Evolutionary conservation across 2,329 filamentous ascomycete genomes (phyloP).

Genomic region (Aspergillus awamori): DNA sequence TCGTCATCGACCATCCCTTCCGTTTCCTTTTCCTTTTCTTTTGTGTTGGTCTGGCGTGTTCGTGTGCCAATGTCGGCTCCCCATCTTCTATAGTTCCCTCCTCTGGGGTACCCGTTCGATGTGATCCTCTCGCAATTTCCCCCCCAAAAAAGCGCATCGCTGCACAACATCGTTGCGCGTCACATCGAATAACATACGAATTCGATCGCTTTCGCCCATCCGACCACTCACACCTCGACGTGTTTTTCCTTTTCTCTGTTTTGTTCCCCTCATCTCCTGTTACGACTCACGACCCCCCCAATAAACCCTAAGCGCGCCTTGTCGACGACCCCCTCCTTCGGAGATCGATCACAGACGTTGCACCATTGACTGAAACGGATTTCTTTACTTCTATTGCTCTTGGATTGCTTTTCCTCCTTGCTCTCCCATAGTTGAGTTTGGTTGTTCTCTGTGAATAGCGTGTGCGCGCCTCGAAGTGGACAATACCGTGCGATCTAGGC

Average conservation of each 20-base stretch:
- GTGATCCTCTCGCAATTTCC: constrained; percentile 19
- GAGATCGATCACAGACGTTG: constrained; percentile 11
- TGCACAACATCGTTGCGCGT: constrained; percentile 18
- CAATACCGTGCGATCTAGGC: constrained; percentile 7
- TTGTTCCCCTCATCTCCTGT: constrained; percentile 15
- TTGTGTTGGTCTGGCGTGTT: constrained; percentile 34
- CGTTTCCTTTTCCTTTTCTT: constrained; percentile 24
- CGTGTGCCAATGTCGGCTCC: constrained; percentile 26
- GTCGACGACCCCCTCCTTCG: constrained; percentile 1
- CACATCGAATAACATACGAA: constrained; percentile 25
- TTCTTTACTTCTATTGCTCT: constrained; percentile 2
- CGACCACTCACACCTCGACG: constrained; percentile 30
- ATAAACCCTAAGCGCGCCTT: constrained; percentile 17
- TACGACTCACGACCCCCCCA: constrained; percentile 27
- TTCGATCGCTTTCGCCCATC: constrained; percentile 24
- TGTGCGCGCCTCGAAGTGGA: constrained; percentile 12
- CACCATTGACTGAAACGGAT: constrained; percentile 15
- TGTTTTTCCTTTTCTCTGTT: constrained; percentile 23
- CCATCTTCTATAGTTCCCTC: constrained; percentile 18
- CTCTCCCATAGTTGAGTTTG: background rate
- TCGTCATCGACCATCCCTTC: constrained; percentile 26
- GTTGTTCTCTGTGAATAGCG: background rate
- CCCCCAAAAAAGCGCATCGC: constrained; percentile 4
- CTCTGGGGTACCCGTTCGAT: constrained; percentile 19
- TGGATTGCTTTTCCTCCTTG: background rate